Base-by-base conservation (phyloP, 1,284 basidiomycete species). In the Ganoderma multipileum region DNA sequence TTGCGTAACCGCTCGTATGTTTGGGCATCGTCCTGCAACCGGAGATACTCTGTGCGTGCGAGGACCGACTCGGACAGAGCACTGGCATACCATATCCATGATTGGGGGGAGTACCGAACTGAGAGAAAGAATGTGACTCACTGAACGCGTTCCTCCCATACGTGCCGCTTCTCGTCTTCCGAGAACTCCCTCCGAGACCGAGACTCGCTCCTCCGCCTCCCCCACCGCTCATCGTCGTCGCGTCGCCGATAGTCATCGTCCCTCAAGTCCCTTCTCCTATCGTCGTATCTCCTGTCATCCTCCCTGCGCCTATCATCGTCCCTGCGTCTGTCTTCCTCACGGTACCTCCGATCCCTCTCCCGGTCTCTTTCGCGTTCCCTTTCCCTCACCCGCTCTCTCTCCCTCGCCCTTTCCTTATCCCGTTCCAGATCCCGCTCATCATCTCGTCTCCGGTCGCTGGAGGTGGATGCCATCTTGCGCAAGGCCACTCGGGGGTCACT, bases 71-170 rank as follows among this genome's bases (percentile, higher is more conserved):
- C 72, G 1, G 76, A 68, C 11, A 80, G 59, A 20, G 73, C 36
- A 23, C 79, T 81, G 18, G 62, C 33, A 26, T 20, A 28, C 36
- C 54, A 23, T 36, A 0, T n/a, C 54, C 66, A 54, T 20, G 20
- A 9, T 54, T 39, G 55, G 50, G 26, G 36, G 63, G 23, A 8
- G 30, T 39, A 18, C 2, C 14, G 23, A 38, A 18, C 1, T n/a
- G 47, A 41, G 23, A 47, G 12, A 38, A n/a, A 38, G 23, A 47
- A 8, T 12, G n/a, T 9, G 14, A 75, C 79, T 66, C 67, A 81
- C 80, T 73, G 74, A 62, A 81, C 72, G 20, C 79, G 77, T 26
- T 76, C 74, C 5, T 71, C 66, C 80, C 80, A 81, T n/a, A 74
- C 54, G n/a, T 67, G 68, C 8, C 73, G 68, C 65, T 74, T 79